A percentile compares a stretch with the other conserved stretches of the same genome.
These are phyloP conservation scores for Lachnellula arida DNA, from an alignment of 2,329 filamentous ascomycete genomes.

Conservation along the genomic window DNA sequence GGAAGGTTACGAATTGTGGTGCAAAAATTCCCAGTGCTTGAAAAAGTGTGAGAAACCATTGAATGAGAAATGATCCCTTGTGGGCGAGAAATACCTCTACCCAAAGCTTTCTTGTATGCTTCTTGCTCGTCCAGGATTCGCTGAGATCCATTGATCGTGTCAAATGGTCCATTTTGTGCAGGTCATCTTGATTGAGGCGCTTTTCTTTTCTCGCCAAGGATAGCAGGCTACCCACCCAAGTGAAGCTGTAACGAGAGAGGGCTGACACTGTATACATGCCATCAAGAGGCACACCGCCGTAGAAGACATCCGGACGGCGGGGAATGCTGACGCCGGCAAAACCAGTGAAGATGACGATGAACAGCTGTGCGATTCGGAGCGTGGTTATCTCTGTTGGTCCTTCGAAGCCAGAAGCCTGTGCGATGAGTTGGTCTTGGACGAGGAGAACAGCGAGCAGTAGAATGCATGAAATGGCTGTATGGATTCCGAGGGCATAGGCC, in stretches of 20 bases:
- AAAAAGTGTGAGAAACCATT: constrained; percentile 50
- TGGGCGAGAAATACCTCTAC: constrained; percentile 56
- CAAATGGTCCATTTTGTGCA: constrained; percentile 55
- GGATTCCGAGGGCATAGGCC: constrained; percentile 50
- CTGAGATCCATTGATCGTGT: constrained; percentile 48
- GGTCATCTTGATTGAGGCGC: constrained; percentile 55
- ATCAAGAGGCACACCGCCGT: constrained; percentile 56
- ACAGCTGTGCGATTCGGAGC: constrained; percentile 46
- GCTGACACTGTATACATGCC: constrained; percentile 56
- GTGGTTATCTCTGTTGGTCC: constrained; percentile 33
- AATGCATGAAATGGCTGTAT: constrained; percentile 44
- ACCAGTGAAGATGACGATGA: constrained; percentile 40
- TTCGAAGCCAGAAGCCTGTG: constrained; percentile 22
- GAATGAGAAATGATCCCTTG: constrained; percentile 48
- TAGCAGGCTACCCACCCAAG: constrained; percentile 57
- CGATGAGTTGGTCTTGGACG: constrained; percentile 41
- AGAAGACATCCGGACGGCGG: constrained; percentile 63
- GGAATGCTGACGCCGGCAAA: constrained; percentile 53
- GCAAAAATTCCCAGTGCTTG: constrained; percentile 49
- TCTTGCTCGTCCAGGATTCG: constrained; percentile 44
- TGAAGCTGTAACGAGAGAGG: constrained; percentile 58
- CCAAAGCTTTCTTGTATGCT: constrained; percentile 52
- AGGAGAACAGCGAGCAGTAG: constrained; percentile 41
- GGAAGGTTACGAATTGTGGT: constrained; percentile 65
- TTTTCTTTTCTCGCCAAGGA: constrained; percentile 50